Evolutionary conservation across 2,329 filamentous ascomycete genomes (phyloP).

Genomic region (Nothophoma quercina): DNA sequence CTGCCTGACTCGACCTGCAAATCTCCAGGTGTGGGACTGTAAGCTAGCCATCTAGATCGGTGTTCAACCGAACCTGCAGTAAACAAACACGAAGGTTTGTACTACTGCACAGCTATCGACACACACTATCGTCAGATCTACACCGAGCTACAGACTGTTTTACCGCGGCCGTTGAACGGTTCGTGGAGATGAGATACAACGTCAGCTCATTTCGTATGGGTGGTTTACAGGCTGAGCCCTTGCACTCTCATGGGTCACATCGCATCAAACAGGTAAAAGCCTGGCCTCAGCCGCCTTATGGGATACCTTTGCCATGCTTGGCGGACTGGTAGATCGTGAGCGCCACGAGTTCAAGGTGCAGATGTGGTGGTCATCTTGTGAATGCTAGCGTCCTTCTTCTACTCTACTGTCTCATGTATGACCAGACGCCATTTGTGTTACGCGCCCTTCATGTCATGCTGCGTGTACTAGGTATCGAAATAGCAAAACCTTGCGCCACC

Average conservation of each 20-base stretch:
- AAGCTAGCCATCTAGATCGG: constrained; percentile 4
- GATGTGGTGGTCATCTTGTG: not conserved
- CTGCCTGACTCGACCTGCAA: constrained; percentile 8
- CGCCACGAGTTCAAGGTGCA: not conserved
- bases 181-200: constrained; percentile 5
- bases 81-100: constrained; percentile 6
- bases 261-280: not conserved
- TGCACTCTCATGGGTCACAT: constrained; percentile 3
- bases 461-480: not conserved
- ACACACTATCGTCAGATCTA: constrained; percentile 1
- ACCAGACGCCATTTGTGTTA: not conserved
- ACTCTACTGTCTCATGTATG: not conserved
- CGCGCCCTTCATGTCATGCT: not conserved
- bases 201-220: constrained; percentile 1
- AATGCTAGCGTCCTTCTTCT: not conserved
- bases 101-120: constrained; percentile 8
- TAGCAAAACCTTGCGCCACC: constrained; percentile 19
- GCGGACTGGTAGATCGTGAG: not conserved
- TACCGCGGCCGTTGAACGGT: constrained; percentile 10
- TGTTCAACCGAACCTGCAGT: constrained; percentile 5
- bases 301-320: constrained; percentile 4
- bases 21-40: constrained; percentile 7
- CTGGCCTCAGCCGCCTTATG: not conserved
- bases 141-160: constrained; percentile 1
- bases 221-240: constrained; percentile 5